Conservation (phyloP, 208 protist species). For the Wallacemonas sp. region DNA sequence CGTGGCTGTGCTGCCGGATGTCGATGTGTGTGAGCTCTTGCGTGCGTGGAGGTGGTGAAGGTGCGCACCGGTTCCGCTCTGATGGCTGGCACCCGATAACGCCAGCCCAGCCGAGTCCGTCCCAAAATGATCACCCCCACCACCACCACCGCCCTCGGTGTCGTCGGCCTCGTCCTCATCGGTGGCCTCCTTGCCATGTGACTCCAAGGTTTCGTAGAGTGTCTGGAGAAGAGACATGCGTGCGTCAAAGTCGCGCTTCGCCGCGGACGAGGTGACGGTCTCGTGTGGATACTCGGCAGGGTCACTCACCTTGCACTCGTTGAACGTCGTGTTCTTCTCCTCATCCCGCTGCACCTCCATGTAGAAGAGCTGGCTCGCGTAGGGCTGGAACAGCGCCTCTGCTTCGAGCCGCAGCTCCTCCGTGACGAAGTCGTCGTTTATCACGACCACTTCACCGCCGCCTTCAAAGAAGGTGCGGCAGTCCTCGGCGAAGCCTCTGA, state of each 20-base stretch:
- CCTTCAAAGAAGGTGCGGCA: conserved; percentile 64
- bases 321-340: conserved; percentile 44
- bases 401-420: conserved; percentile 72
- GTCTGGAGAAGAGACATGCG: conserved; percentile 50
- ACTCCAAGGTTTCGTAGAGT: conserved; percentile 55
- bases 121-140: too few species aligned
- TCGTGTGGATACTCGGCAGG: conserved; percentile 60
- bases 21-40: too few species aligned
- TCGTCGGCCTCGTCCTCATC: neutral
- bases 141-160: conserved; percentile 15
- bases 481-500: conserved; percentile 61
- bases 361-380: conserved; percentile 66
- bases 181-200: neutral
- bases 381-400: conserved; percentile 53
- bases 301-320: conserved; percentile 69
- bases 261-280: conserved; percentile 25
- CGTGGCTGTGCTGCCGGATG: too few species aligned
- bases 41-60: too few species aligned
- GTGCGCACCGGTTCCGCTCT: too few species aligned
- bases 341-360: conserved; percentile 78
- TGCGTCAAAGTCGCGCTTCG: conserved; percentile 52
- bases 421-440: conserved; percentile 88
- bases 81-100: too few species aligned
- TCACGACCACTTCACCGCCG: conserved; percentile 73
- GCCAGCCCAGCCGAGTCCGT: too few species aligned